Evolutionary conservation across 2,329 filamentous ascomycete species (phyloP).

Genomic region (Tolypocladium album): DNA sequence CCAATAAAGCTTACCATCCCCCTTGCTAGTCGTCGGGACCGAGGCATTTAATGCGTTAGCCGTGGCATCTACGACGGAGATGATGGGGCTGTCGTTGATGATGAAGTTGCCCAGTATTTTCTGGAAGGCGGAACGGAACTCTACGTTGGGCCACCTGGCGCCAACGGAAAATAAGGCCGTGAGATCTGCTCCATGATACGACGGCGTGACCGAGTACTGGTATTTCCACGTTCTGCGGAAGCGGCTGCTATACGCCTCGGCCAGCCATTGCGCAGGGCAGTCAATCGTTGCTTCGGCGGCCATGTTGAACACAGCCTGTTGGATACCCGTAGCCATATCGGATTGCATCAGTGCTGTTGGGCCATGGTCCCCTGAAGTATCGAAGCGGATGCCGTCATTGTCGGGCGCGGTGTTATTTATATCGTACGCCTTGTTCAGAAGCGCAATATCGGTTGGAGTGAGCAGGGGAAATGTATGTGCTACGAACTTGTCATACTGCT

Average conservation of each 20-base stretch:
- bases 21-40: slow-evolving; percentile 15
- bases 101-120: slow-evolving; percentile 37
- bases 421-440: slow-evolving; percentile 19
- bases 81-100: slow-evolving; percentile 26
- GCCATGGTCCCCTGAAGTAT: slow-evolving; percentile 23
- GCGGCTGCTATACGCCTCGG: slow-evolving; percentile 29
- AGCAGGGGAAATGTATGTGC: slow-evolving; percentile 21
- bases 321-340: slow-evolving; percentile 37
- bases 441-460: slow-evolving; percentile 16
- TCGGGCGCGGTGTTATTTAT: slow-evolving; percentile 10
- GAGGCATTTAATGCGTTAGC: slow-evolving; percentile 14
- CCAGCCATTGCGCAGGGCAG: slow-evolving; percentile 46
- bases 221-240: slow-evolving; percentile 31
- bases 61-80: slow-evolving; percentile 15
- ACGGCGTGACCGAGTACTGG: slow-evolving; percentile 34
- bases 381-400: slow-evolving; percentile 16
- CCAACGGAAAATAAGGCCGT: slow-evolving; percentile 21
- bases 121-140: slow-evolving; percentile 25
- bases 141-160: slow-evolving; percentile 12
- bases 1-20: slow-evolving; percentile 16
- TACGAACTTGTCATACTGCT: slow-evolving; percentile 19
- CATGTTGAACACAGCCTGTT: slow-evolving; percentile 42
- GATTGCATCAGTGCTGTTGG: slow-evolving; percentile 39
- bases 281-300: slow-evolving; percentile 44
- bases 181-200: slow-evolving; percentile 27